Conservation (phyloP, 371 early-diverging fungal genomes). For the Lichtheimia ornata region DNA sequence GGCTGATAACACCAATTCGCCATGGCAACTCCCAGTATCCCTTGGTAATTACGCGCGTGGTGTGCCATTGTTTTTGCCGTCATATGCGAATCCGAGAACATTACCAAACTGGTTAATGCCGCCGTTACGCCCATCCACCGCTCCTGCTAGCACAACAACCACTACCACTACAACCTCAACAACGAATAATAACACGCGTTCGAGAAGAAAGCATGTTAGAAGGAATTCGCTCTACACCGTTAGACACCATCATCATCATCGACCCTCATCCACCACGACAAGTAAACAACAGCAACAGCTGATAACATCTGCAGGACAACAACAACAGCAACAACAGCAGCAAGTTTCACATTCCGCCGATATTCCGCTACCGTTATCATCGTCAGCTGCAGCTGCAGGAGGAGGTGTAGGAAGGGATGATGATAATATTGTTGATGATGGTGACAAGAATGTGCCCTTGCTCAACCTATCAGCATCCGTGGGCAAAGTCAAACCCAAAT, state of each 20-base stretch:
- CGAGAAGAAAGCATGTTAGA: conserved; percentile 8
- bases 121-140: neutral
- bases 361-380: conserved; percentile 3
- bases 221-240: conserved; percentile 8
- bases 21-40: conserved; percentile 3
- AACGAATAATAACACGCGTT: neutral
- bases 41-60: conserved; percentile 8
- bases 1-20: neutral
- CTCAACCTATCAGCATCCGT: neutral
- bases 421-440: neutral
- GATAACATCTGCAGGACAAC: too few relatives aligned
- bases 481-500: conserved; percentile 28
- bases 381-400: neutral
- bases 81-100: conserved; percentile 10
- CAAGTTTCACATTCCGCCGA: neutral
- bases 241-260: conserved; percentile 6
- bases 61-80: conserved; percentile 2
- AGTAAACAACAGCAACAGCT: too few relatives aligned
- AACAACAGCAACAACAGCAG: too few relatives aligned
- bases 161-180: too few relatives aligned
- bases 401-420: neutral
- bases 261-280: too few relatives aligned
- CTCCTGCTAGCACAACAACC: neutral
- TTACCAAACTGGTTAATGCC: conserved; percentile 10
- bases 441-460: neutral